These are phyloP conservation scores for Byssoonygena ceratinophila DNA, from an alignment of 2,329 filamentous ascomycete genomes.

Conservation along the genomic window DNA sequence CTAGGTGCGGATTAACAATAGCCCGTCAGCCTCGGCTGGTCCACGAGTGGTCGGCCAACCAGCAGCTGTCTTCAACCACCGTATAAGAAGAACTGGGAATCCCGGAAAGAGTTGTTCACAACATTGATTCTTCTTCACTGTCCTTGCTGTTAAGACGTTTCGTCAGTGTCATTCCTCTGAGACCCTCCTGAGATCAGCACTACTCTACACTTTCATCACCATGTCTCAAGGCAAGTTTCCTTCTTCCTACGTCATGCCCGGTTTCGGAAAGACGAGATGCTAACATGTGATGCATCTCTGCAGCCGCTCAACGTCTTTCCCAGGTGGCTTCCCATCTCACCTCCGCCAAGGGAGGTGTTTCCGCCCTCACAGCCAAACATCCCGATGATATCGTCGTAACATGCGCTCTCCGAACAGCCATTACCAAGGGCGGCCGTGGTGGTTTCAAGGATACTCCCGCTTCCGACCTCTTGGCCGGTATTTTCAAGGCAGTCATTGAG, in stretches of 20 bases:
- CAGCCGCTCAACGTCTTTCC: constrained; percentile 49
- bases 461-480: constrained; percentile 72
- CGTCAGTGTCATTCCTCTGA: not conserved
- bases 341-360: constrained; percentile 27
- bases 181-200: not conserved
- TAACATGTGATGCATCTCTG: constrained; percentile 19
- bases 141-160: not conserved
- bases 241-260: constrained; percentile 9
- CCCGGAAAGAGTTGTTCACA: not conserved
- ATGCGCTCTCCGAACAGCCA: constrained; percentile 76
- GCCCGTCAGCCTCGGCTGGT: constrained; percentile 27
- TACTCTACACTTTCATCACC: constrained; percentile 18
- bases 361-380: constrained; percentile 38
- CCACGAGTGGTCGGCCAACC: constrained; percentile 13
- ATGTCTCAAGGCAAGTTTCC: constrained; percentile 35
- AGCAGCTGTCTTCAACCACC: not conserved
- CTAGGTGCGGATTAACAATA: constrained; percentile 20
- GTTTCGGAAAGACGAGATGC: not conserved
- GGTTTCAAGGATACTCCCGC: constrained; percentile 90
- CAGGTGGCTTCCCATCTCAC: constrained; percentile 50
- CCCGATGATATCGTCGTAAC: constrained; percentile 76
- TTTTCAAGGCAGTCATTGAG: constrained; percentile 68
- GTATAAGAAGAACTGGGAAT: constrained; percentile 13
- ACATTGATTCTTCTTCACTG: not conserved
- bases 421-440: constrained; percentile 88